Evolutionary conservation across 148 eudicot genomes (phyloP), one percentile per base, ranked within the genome.

Genomic region (Mesembryanthemum crystallinum): DNA sequence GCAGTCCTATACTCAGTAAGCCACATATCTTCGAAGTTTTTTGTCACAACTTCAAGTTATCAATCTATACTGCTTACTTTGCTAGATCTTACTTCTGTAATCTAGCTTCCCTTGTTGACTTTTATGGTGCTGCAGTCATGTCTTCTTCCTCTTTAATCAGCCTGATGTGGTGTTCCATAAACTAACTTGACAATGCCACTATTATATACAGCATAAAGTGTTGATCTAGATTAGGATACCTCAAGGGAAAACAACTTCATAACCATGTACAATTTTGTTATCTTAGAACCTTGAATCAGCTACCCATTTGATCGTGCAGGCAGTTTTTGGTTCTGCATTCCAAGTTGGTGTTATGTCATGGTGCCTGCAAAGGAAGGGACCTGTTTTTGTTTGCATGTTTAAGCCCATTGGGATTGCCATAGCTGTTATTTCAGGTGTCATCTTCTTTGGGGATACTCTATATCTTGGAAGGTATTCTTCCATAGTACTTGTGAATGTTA

Each of bases 301-400:
- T 30, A 39, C 71, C 21, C 18, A 15, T 3, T 64, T 75, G 28
- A 21, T 23, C n/a, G 61, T 85, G 71, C 78, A 94, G 98, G 98
- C 81, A 1, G n/a, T 88, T 27, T 85, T 94, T 83, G 97, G 97
- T 37, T 86, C 88, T 75, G 88, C 86, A 72, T 81, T 88, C 69
- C 93, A 92, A 86, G 88, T 89, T n/a, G 86, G 89, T 35, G 81
- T 92, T 43, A 43, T 64, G n/a, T 45, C 86, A 64, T 94, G 98
- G 96, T 92, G 97, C 73, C 77, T 92, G 73, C 82, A 83, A 1
- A 85, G 64, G 82, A 94, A 76, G 81, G 97, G 97, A 29, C 98
- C 98, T 79, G 87, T 94, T 64, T 90, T 92, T 82, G 97, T 85
- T 73, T 86, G 90, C 55, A 78, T 90, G 86, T 94, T 94, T 75